Evolutionary conservation across 495 filamentous ascomycete genomes (phyloP).

Genomic region (Lophiotrema nucula): DNA sequence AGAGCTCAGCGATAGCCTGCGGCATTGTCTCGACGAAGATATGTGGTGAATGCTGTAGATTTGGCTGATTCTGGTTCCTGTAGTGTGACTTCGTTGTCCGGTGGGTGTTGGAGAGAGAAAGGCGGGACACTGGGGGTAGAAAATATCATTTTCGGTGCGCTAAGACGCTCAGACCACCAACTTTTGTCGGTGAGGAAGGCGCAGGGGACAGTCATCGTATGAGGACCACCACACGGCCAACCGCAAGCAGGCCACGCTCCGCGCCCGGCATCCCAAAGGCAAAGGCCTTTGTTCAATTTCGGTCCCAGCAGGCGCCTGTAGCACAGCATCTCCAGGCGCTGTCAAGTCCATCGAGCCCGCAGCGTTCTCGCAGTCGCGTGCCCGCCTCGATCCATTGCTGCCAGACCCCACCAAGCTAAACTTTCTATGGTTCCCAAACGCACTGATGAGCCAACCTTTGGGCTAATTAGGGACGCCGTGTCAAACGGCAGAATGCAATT

Average conservation of each 20-base stretch:
- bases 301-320: not conserved
- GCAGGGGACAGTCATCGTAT: not conserved
- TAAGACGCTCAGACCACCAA: not conserved
- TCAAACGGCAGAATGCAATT: constrained; percentile 21
- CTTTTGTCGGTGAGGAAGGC: not conserved
- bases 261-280: not conserved
- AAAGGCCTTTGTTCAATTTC: not conserved
- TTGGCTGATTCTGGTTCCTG: constrained; percentile 23
- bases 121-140: not conserved
- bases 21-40: constrained; percentile 80
- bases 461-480: constrained; percentile 20
- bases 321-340: not conserved
- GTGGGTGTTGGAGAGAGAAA: constrained; percentile 17
- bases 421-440: constrained; percentile 2
- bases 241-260: not conserved
- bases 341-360: not conserved
- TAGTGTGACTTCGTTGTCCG: constrained; percentile 72
- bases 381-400: not conserved
- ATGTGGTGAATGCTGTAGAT: constrained; percentile 43
- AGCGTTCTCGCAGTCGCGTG: not conserved
- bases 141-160: constrained; percentile 13
- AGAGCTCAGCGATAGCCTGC: constrained; percentile 92
- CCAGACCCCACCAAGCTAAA: constrained; percentile 22
- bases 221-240: not conserved
- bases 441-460: constrained; percentile 9